Base-by-base conservation (phyloP, 306 rosid species). In the Vicia villosa region DNA sequence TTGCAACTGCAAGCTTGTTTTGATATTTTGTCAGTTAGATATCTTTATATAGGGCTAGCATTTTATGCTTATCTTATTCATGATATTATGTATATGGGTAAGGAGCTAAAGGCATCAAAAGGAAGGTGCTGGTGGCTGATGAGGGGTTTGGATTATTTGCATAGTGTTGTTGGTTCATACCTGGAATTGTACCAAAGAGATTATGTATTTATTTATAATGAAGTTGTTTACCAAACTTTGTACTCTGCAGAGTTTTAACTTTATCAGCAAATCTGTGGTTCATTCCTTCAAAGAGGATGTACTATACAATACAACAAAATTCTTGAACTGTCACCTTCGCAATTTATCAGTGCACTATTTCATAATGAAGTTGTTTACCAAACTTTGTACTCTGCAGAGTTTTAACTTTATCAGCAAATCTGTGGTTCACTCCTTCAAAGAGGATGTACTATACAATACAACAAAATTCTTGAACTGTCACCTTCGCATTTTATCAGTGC, bases 201-300 rank as follows among this genome's bases (percentile, higher is more conserved):
- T 62, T 22, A 51, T 51, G 36, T 40, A 63, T 63, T 42, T 42
- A 47, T 47, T 73, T 64, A 63, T 63, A 41, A 28, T 63, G 56
- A 51, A 8, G 32, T 24, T 73, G 54, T 16, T 51, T 50, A 51
- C 11, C 26, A 16, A 40, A 26, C 21, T 8, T 11, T 63, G 22
- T 24, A 43, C 32, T 8, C 2, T 63, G 34, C 16, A 43, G 42
- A 43, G 42, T 15, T 63, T 15, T 50, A 9, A 34, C 5, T 22
- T 62, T 62, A 63, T 47, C 6, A 22, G 41, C 38, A 56, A 26
- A 32, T 70, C 66, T 56, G 41, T 55, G 20, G 20, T 16, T 24
- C 26, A 17, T 14, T 32, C 47, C 30, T 30, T 6, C 56, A 6
- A 10, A 60, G 19, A 8, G 10, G 63, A 55, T 55, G 7, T 12